These are phyloP conservation scores for Aspergillus asperescens DNA, from an alignment of 495 filamentous ascomycete genomes.

Conservation along the genomic window DNA sequence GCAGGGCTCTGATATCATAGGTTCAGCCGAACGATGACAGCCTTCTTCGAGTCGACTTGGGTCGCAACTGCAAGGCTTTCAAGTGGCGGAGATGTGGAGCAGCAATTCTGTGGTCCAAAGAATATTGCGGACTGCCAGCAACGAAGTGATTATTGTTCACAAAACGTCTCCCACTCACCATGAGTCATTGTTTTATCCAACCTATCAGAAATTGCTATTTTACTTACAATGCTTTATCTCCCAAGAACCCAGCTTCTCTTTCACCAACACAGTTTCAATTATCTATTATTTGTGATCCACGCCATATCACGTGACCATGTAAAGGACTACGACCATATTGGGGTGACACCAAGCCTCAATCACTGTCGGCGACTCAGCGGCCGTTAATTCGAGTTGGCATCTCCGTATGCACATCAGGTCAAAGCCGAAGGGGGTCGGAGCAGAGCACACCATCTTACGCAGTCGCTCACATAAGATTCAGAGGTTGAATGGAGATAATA, in stretches of 20 bases:
- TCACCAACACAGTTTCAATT: too few species aligned
- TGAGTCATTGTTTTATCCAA: not conserved
- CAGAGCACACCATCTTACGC: too few species aligned
- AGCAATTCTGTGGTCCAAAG: not conserved
- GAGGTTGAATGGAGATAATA: not conserved
- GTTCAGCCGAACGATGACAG: constrained; percentile 1
- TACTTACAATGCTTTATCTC: too few species aligned
- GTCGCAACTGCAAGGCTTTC: constrained; percentile 6
- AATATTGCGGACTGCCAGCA: not conserved
- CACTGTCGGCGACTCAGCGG: too few species aligned
- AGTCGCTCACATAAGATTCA: too few species aligned
- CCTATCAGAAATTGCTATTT: too few species aligned
- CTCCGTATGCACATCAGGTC: not conserved
- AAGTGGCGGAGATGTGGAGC: constrained; percentile 14
- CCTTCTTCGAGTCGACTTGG: not conserved
- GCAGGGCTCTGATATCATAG: not conserved
- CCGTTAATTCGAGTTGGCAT: too few species aligned
- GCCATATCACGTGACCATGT: too few species aligned
- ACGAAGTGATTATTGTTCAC: not conserved
- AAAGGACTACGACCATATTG: too few species aligned
- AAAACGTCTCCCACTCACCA: not conserved
- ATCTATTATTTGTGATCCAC: too few species aligned
- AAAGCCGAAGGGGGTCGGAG: not conserved
- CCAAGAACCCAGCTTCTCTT: too few species aligned
- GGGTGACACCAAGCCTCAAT: too few species aligned